These are phyloP conservation scores for Lagerstroemia speciosa DNA, from an alignment of 345 rosid genomes.

Conservation along the genomic window DNA sequence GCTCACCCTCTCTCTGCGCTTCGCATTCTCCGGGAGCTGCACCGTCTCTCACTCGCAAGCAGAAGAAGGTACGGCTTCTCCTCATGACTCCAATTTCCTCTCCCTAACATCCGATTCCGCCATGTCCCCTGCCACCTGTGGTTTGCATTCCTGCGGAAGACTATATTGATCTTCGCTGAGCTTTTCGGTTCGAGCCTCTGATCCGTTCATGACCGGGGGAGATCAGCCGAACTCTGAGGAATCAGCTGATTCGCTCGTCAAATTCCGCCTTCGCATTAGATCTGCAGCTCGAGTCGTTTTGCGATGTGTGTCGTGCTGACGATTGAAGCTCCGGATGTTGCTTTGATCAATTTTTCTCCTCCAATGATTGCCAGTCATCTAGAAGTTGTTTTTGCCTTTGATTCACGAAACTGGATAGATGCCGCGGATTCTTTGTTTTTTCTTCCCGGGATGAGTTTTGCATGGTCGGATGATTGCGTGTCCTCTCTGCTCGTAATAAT, in stretches of 20 bases:
- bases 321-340: background rate
- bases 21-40: background rate
- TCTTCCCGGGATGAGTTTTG: background rate
- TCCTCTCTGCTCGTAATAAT: background rate
- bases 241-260: background rate
- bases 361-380: background rate
- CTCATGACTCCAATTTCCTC: background rate
- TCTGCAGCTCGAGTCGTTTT: background rate
- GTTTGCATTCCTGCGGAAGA: background rate
- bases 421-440: background rate
- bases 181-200: too few relatives aligned
- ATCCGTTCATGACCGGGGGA: background rate
- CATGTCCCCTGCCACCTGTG: background rate
- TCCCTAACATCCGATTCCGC: background rate
- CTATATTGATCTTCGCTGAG: too few relatives aligned
- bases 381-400: background rate
- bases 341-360: background rate
- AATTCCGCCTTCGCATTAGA: background rate
- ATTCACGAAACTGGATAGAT: background rate
- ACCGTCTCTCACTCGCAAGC: background rate
- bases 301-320: background rate
- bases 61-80: background rate
- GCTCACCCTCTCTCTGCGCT: conserved; percentile 7
- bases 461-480: background rate
- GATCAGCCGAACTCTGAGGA: background rate